Percentiles rank a stretch among this genome's conserved stretches.
Evolutionary conservation across 352 stramenopile genomes (phyloP).

Genomic region (Globisporangium nodosum): DNA sequence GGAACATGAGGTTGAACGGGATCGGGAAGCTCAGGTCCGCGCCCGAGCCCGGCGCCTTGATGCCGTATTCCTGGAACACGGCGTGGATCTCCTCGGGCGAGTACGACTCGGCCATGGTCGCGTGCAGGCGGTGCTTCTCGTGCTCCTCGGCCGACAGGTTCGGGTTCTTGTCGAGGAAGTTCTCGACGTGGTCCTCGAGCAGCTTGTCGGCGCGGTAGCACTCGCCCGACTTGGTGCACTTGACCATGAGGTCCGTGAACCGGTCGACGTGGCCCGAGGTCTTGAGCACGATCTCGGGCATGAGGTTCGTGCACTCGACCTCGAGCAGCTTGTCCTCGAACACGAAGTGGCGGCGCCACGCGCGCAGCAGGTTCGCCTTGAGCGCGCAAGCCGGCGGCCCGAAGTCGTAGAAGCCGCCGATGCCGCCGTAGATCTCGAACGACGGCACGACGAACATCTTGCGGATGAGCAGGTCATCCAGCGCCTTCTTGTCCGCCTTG

Average conservation of each 20-base stretch:
- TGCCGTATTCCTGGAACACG: conserved; percentile 92
- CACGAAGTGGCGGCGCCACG: conserved; percentile 98
- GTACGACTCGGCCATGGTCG: conserved; percentile 97
- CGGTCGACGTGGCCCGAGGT: conserved; percentile 98
- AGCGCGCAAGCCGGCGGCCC: conserved; percentile 94
- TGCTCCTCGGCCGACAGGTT: conserved; percentile 68
- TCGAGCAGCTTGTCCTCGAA: conserved; percentile 98
- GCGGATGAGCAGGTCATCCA: conserved; percentile 97
- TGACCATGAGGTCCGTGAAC: conserved; percentile 99
- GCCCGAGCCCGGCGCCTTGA: conserved; percentile 88
- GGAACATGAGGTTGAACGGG: conserved; percentile 99
- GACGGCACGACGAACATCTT: conserved; percentile 99
- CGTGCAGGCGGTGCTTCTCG: conserved; percentile 92
- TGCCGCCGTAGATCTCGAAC: conserved; percentile 99
- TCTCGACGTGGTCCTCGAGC: conserved; percentile 98
- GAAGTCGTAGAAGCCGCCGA: conserved; percentile 98
- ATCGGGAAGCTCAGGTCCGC: conserved; percentile 95
- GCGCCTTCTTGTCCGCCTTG: conserved; percentile 83
- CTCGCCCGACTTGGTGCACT: conserved; percentile 95
- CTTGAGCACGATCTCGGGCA: conserved; percentile 96
- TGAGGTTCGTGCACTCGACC: conserved; percentile 99
- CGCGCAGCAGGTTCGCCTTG: conserved; percentile 95
- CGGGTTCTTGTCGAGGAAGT: conserved; percentile 91
- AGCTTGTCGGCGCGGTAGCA: conserved; percentile 99
- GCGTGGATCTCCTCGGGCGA: conserved; percentile 95